Evolutionary conservation across 2,329 filamentous ascomycete species (phyloP), one percentile per base, ranked within the genome.

Genomic region (Diplodia mutila): DNA sequence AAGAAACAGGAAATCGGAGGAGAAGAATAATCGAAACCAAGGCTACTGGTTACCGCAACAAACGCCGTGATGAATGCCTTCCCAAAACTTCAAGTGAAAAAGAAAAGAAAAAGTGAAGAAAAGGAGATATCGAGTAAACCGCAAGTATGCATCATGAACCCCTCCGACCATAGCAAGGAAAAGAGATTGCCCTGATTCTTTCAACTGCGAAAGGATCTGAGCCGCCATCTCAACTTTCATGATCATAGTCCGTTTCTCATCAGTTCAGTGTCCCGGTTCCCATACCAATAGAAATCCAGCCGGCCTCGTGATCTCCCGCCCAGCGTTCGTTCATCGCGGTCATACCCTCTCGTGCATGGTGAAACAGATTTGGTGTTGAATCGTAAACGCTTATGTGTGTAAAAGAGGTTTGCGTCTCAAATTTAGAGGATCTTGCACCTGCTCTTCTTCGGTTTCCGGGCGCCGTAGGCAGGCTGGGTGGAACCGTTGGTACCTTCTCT

Each of bases 401-500:
- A 18, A 7, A 32, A 32, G 29, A 18, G 18, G 8, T 51, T 21
- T 21, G 18, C 5, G 18, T 8, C 16, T 23, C 34, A 23, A 25
- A 27, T 42, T 78, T 72, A 80, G 69, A 80, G 75, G 61, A 80
- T 75, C 69, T 75, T 79, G 74, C 79, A 80, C 55, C 73, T 75
- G 48, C 74, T 73, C 74, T 76, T 78, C 75, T 78, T 79, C 65
- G 71, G 69, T 74, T 79, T 78, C 72, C 76, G 78, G 52, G 70
- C 71, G 49, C 73, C 72, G 46, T 51, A 77, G 73, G 64, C 72
- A 68, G 25, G 72, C 69, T 25, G 73, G 70, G 46, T 59, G 23
- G 57, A 53, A 32, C 29, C 59, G 48, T 32, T 37, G 25, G 55
- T 18, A 11, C 57, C 49, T n/a, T 46, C 42, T 53, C 51, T 59